Percentiles rank a stretch among this genome's conserved stretches.
These are phyloP conservation scores for Carex pumila DNA, from an alignment of 176 grass and related monocot species.

Conservation along the genomic window DNA sequence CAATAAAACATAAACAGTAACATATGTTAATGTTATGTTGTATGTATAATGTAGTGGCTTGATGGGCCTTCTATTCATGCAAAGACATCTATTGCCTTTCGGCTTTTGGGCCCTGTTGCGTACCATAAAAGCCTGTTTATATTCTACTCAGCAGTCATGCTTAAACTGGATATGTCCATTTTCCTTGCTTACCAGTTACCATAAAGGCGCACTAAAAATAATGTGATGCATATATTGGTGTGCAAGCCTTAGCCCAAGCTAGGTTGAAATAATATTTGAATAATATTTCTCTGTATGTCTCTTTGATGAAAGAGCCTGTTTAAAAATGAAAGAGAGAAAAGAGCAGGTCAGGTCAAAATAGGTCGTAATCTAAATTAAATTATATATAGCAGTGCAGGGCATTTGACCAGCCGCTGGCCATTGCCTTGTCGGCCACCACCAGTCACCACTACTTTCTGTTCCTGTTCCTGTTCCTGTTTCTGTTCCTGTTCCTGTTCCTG, in stretches of 20 bases:
- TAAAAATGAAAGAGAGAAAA: no score
- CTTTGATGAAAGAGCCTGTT: no score
- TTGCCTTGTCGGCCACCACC: conserved; percentile 18
- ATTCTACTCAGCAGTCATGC: not conserved
- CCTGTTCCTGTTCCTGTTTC: not conserved
- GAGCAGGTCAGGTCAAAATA: not conserved
- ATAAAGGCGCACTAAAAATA: no score
- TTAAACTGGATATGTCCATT: not conserved
- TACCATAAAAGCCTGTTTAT: not conserved
- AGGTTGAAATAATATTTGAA: no score
- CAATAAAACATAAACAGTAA: not conserved
- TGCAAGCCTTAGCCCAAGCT: no score
- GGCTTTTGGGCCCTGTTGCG: not conserved
- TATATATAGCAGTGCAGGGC: conserved; percentile 7
- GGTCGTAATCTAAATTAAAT: conserved; percentile 6
- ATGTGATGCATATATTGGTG: no score
- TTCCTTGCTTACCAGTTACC: not conserved
- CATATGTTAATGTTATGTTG: no score
- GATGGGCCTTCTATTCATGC: not conserved
- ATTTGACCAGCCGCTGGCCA: conserved; percentile 5
- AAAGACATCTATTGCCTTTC: not conserved
- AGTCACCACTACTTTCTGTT: no score
- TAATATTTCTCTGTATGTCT: no score
- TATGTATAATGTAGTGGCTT: not conserved
- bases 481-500: not conserved